Conservation (phyloP, 495 filamentous ascomycete genomes). For the Neurospora discreta region DNA sequence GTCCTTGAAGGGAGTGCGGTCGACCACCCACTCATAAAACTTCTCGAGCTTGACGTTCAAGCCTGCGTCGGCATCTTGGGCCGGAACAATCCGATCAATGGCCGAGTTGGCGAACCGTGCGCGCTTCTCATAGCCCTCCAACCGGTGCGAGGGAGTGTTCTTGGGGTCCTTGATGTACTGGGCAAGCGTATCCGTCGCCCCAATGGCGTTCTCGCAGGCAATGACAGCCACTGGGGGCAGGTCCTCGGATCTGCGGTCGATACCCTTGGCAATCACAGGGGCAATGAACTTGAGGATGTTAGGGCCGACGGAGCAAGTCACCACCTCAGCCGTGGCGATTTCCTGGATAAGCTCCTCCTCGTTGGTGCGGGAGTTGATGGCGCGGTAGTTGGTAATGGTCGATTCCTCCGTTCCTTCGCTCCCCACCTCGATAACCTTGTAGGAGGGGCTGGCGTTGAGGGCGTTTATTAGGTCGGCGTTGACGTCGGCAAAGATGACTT, state of each 20-base stretch:
- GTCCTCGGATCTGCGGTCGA: constrained; percentile 58
- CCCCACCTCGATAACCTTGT: constrained; percentile 89
- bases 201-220: constrained; percentile 95
- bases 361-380: constrained; percentile 84
- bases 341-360: constrained; percentile 70
- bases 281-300: constrained; percentile 94
- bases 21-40: constrained; percentile 98
- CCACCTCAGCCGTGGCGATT: constrained; percentile 74
- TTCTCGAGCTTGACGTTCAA: constrained; percentile 92
- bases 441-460: constrained; percentile 62
- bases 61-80: constrained; percentile 64
- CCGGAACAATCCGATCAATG: constrained; percentile 94
- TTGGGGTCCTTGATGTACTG: constrained; percentile 64
- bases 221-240: constrained; percentile 74
- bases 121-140: constrained; percentile 49
- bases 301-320: constrained; percentile 94
- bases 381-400: constrained; percentile 84
- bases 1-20: constrained; percentile 62
- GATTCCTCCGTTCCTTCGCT: constrained; percentile 69
- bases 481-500: constrained; percentile 93
- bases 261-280: constrained; percentile 81
- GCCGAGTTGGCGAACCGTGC: constrained; percentile 90
- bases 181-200: constrained; percentile 75
- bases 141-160: constrained; percentile 48
- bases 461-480: constrained; percentile 65